Evolutionary conservation across 148 eudicot species (phyloP).

Genomic region (Amaranthus hypochondriacus): DNA sequence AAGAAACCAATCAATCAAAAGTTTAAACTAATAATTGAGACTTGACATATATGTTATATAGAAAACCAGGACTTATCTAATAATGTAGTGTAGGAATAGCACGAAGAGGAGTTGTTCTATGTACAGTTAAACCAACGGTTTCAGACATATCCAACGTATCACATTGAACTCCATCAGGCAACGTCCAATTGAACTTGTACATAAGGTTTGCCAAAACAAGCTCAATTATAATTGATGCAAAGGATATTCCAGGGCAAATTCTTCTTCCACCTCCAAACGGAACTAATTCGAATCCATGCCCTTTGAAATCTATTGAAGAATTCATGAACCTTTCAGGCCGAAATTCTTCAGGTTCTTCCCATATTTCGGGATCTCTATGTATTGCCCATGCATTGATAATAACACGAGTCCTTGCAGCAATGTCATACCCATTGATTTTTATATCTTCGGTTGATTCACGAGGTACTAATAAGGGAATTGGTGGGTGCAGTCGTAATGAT

Average conservation of each 20-base stretch:
- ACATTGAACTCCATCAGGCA: constrained; percentile 15
- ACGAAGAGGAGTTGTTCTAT: constrained; percentile 17
- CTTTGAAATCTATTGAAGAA: constrained; percentile 19
- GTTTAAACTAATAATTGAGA: too few species aligned
- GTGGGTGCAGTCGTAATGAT: constrained; percentile 22
- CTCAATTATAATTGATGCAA: constrained; percentile 7
- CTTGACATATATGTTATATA: too few species aligned
- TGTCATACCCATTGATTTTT: constrained; percentile 26
- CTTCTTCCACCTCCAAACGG: constrained; percentile 37
- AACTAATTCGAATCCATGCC: constrained; percentile 21
- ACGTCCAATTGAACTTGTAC: constrained; percentile 16
- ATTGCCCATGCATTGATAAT: constrained; percentile 29
- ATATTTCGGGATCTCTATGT: constrained; percentile 19
- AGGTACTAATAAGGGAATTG: constrained; percentile 13
- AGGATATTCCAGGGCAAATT: constrained; percentile 28
- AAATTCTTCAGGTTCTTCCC: constrained; percentile 30
- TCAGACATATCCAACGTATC: constrained; percentile 22
- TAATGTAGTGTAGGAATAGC: constrained; percentile 17
- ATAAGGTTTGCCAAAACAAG: constrained; percentile 25
- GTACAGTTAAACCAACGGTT: constrained; percentile 9
- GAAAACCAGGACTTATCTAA: background rate
- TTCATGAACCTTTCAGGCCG: constrained; percentile 34
- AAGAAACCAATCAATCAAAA: too few species aligned
- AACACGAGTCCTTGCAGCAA: constrained; percentile 21
- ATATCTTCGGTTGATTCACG: constrained; percentile 17